Conservation (phyloP, 75 land plant species). For the Isoetes taiwanensis region DNA sequence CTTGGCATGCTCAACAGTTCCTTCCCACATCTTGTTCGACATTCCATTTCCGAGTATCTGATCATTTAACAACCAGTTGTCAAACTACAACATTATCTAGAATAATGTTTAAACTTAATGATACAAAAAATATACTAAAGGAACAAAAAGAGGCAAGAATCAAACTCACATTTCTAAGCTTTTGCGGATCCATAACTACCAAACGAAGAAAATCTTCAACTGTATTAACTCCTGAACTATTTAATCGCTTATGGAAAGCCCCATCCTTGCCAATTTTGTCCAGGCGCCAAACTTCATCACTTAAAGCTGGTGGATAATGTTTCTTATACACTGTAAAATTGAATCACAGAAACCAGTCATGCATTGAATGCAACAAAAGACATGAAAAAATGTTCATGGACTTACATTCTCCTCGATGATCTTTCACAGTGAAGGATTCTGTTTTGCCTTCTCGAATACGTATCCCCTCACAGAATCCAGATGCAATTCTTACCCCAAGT, state of each 20-base stretch:
- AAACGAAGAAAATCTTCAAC: constrained; percentile 81
- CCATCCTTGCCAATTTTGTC: constrained; percentile 98
- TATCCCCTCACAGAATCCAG: constrained; percentile 56
- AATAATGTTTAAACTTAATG: neutral
- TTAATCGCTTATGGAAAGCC: constrained; percentile 80
- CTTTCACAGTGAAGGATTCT: constrained; percentile 91
- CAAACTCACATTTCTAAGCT: constrained; percentile 56
- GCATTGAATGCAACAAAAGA: neutral
- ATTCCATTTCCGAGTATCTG: constrained; percentile 92
- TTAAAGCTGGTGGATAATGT: constrained; percentile 84
- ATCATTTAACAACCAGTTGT: neutral
- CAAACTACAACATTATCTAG: neutral
- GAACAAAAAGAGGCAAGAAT: neutral
- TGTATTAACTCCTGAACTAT: constrained; percentile 34
- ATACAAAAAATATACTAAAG: neutral
- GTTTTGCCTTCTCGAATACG: constrained; percentile 86
- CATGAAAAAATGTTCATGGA: neutral
- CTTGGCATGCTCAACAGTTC: constrained; percentile 82
- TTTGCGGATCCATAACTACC: constrained; percentile 55
- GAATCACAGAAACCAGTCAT: neutral
- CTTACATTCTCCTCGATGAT: constrained; percentile 95
- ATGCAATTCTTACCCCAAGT: constrained; percentile 67
- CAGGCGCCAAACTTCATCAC: constrained; percentile 91
- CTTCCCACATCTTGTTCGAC: constrained; percentile 99
- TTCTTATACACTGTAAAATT: constrained; percentile 79